Conservation (phyloP, 148 eudicot species). For the Pouteria glomerata region DNA sequence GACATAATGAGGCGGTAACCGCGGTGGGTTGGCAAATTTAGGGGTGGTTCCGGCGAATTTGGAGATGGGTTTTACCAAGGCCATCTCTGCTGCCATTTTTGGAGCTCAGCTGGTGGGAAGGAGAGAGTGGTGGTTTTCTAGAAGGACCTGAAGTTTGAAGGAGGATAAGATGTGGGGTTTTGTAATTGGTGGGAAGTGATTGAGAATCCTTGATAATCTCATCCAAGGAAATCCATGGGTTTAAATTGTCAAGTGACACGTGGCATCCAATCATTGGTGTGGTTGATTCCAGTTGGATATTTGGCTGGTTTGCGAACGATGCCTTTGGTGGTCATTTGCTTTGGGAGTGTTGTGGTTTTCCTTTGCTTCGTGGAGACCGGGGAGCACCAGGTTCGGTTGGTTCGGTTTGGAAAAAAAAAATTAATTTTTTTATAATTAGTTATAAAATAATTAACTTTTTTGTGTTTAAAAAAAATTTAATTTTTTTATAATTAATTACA, state of each 20-base stretch:
- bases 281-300: slow-evolving; percentile 32
- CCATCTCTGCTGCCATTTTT: slow-evolving; percentile 65
- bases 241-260: slow-evolving; percentile 44
- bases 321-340: neutral
- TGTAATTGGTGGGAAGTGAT: slow-evolving; percentile 28
- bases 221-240: slow-evolving; percentile 64
- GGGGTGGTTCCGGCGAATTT: slow-evolving; percentile 31
- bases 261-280: slow-evolving; percentile 32
- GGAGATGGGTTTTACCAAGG: slow-evolving; percentile 68
- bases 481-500: too few species aligned
- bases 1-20: slow-evolving; percentile 26
- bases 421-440: too few species aligned
- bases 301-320: neutral
- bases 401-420: too few species aligned
- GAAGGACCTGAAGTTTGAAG: neutral
- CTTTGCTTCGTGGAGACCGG: too few species aligned
- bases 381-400: too few species aligned
- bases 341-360: too few species aligned
- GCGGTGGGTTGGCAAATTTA: slow-evolving; percentile 18
- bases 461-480: too few species aligned
- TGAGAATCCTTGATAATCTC: slow-evolving; percentile 27
- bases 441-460: too few species aligned
- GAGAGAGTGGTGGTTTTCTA: neutral
- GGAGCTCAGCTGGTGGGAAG: neutral
- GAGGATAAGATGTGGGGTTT: slow-evolving; percentile 13